Evolutionary conservation across 805 yeast genomes (phyloP), one percentile per base, ranked within the genome.

Genomic region (Monosporozyma yasuniensis): DNA sequence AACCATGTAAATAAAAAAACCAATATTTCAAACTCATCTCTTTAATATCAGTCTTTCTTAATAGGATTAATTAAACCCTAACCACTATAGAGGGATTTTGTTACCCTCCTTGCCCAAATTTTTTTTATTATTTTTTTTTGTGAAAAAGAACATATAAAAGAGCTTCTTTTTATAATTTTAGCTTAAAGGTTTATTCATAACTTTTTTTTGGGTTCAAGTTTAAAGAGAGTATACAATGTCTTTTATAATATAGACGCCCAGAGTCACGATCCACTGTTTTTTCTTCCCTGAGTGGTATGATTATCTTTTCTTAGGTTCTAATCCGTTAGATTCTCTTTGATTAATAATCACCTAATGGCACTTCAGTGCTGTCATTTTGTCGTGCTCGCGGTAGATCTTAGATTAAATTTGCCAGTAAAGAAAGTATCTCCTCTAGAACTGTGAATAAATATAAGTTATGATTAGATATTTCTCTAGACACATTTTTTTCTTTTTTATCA

Each of bases 381-480:
- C 87, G 95, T 86, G 95, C 95, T 86, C 90, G 93, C 93, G 93
- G 85, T 71, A 72, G 86, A 60, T 85, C 93, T 84, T 77, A 86
- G 90, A 86, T 70, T 50, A 71, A 79, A 60, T 60, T 44, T 39
- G 72, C 53, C 54, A 51, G 42, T 46, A 50, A 53, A 53, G 55
- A 52, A 49, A 45, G 56, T 53, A 60, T 55, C 61, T 56, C 45
- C 56, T 50, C 61, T 57, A 69, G 60, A 54, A 55, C 59, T 55
- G 53, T 57, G 56, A 52, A 52, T 47, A 11, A 50, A 51, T 58
- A 58, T 53, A 53, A 51, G 56, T 55, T 54, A 56, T 56, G 56
- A 56, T 58, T 58, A 57, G 61, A 57, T 56, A 45, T 46, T 50
- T 54, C 56, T 55, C 49, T 51, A 47, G 55, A 30, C 39, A 57